Conservation (phyloP, 345 rosid genomes). For the Boechera stricta region DNA sequence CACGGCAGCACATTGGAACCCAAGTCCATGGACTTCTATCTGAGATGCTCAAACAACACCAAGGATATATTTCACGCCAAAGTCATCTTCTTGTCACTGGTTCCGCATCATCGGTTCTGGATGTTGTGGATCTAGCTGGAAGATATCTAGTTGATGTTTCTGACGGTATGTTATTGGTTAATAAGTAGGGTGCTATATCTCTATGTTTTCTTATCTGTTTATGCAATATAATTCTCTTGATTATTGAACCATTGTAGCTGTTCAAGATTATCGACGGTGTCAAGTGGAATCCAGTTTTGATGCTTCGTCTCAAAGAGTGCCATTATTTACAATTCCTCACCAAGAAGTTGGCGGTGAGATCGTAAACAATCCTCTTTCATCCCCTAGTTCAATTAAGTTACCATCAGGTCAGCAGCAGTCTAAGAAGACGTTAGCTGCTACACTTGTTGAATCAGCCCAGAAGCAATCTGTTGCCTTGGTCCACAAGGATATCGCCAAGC, state of each 20-base stretch:
- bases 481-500: conserved; percentile 75
- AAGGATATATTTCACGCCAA: conserved; percentile 57
- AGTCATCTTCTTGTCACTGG: conserved; percentile 55
- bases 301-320: conserved; percentile 61
- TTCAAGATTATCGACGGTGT: conserved; percentile 61
- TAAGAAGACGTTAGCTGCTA: conserved; percentile 84
- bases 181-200: conserved; percentile 11
- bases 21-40: conserved; percentile 73
- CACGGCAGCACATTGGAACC: conserved; percentile 67
- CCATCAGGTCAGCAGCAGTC: conserved; percentile 55
- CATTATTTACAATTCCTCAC: conserved; percentile 66
- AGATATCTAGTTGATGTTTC: conserved; percentile 64
- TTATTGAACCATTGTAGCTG: conserved; percentile 58
- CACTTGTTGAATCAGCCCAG: conserved; percentile 82
- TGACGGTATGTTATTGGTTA: conserved; percentile 55
- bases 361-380: conserved; percentile 41
- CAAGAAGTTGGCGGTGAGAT: conserved; percentile 53
- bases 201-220: conserved; percentile 31
- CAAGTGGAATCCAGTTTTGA: conserved; percentile 61
- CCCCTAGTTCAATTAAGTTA: conserved; percentile 43
- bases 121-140: conserved; percentile 65
- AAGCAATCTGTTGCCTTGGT: conserved; percentile 87
- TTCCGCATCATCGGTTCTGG: conserved; percentile 58
- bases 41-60: conserved; percentile 67
- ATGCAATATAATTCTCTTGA: conserved; percentile 28